Percentiles rank a stretch among this genome's conserved stretches.
Evolutionary conservation across 257 asterid genomes (phyloP).

Genomic region (Ilex aquifolium): DNA sequence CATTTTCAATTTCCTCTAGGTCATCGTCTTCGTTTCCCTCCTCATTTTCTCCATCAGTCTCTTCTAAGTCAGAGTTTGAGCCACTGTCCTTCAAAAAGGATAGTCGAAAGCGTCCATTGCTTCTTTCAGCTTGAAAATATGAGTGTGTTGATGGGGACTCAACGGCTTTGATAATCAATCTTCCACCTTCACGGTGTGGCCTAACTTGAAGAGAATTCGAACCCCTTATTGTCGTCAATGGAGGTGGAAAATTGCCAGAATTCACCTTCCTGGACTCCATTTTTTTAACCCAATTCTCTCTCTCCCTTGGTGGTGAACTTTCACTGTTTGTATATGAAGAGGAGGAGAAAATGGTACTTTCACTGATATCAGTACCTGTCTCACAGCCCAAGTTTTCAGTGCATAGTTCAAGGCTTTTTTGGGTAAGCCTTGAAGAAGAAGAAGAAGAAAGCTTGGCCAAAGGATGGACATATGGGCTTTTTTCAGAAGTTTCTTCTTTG

Average conservation of each 20-base stretch:
- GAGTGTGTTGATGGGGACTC: slow-evolving; percentile 44
- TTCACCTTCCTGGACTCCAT: background rate
- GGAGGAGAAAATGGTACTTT: slow-evolving; percentile 33
- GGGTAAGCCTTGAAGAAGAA: slow-evolving; percentile 33
- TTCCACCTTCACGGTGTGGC: slow-evolving; percentile 57
- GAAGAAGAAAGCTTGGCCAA: slow-evolving; percentile 21
- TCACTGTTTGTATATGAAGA: background rate
- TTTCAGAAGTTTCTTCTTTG: slow-evolving; percentile 8
- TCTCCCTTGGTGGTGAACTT: background rate
- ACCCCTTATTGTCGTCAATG: slow-evolving; percentile 68
- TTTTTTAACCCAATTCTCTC: background rate
- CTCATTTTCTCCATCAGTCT: slow-evolving; percentile 11
- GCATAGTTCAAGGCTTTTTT: slow-evolving; percentile 59
- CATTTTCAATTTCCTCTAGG: background rate
- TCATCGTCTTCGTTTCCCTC: slow-evolving; percentile 10
- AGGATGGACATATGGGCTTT: slow-evolving; percentile 27
- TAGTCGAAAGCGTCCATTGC: slow-evolving; percentile 71
- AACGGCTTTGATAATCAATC: slow-evolving; percentile 64
- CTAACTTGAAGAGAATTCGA: slow-evolving; percentile 44
- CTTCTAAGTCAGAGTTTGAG: slow-evolving; percentile 14
- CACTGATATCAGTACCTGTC: slow-evolving; percentile 53
- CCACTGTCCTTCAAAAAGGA: slow-evolving; percentile 18
- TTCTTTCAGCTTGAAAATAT: slow-evolving; percentile 59
- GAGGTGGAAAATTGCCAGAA: slow-evolving; percentile 69
- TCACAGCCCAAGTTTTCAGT: slow-evolving; percentile 82